A percentile compares a stretch with the other conserved stretches of the same genome.
These are phyloP conservation scores for Vitis hybrid DNA, from an alignment of 177 flowering plant species.

Conservation along the genomic window DNA sequence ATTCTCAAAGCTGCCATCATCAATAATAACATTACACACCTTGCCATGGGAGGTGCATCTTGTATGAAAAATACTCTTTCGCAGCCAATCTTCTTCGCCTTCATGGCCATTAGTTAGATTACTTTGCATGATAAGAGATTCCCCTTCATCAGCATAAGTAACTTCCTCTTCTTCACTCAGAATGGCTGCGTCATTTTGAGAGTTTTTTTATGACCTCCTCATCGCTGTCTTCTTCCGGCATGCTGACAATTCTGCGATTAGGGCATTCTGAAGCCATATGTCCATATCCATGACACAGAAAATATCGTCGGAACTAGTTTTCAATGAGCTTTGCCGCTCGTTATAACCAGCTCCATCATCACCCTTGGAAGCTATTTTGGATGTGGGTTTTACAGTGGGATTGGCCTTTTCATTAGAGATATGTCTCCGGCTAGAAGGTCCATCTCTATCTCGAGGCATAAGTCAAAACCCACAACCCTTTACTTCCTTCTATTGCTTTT, in stretches of 20 bases:
- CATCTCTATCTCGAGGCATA: not conserved
- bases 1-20: constrained; percentile 8
- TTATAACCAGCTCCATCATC: too few relatives aligned
- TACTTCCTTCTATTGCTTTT: not conserved
- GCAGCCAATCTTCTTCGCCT: not conserved
- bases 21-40: constrained; percentile 6
- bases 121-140: not conserved
- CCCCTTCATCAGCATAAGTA: not conserved
- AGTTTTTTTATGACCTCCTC: too few relatives aligned
- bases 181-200: too few relatives aligned
- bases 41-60: constrained; percentile 5
- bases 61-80: constrained; percentile 2
- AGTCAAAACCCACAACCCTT: not conserved
- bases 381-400: too few relatives aligned
- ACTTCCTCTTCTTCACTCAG: not conserved
- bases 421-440: not conserved
- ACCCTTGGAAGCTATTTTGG: too few relatives aligned
- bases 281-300: too few relatives aligned
- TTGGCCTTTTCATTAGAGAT: not conserved
- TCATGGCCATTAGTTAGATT: not conserved
- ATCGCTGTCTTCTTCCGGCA: too few relatives aligned
- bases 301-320: too few relatives aligned
- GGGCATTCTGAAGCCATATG: too few relatives aligned
- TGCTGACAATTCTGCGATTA: too few relatives aligned
- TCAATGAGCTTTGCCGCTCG: too few relatives aligned